Evolutionary conservation across 2,329 filamentous ascomycete genomes (phyloP), one percentile per base, ranked within the genome.

Genomic region (Aurifilum marmelostoma): DNA sequence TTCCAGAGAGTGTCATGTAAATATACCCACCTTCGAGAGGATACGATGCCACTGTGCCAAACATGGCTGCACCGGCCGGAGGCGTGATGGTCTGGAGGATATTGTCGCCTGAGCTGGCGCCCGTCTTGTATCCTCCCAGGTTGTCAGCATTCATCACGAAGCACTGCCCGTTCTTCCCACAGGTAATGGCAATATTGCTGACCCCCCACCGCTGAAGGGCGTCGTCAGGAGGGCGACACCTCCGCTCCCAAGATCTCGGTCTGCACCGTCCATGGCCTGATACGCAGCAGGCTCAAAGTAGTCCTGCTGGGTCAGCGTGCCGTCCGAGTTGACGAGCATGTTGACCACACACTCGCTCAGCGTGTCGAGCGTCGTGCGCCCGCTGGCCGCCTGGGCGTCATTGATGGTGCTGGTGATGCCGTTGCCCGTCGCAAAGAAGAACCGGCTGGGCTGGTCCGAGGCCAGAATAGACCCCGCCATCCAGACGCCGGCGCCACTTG

Each of bases 281-380:
- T 87, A 86, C 61, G 86, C 84, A 71, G 80, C 84, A 0, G 85
- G 85, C 79, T 87, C 84, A 69, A 87, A 87, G 73, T 86, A 87
- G 58, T 60, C 58, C n/a, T 60, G 58, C 21, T 60, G 58, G 7
- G 18, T n/a, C 32, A 60, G 29, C 32, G 58, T 60, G 29, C 58
- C 58, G 65, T 87, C 85, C 12, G 83, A 1, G 80, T 77, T 0
- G 73, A 67, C 34, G 80, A 79, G 39, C 76, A 84, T 80, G 71
- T 82, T 82, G 9, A 81, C 79, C 1, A 82, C 80, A 0, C 82
- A 80, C 71, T 85, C 79, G 43, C 84, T 83, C 43, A 84, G 75
- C 0, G 82, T 78, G 21, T 73, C 75, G 27, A 80, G 72, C 6
- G 75, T 73, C 2, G 74, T 71, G 69, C 75, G 73, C 9, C 78